Evolutionary conservation across 306 rosid species (phyloP).

Genomic region (Mucuna pruriens): DNA sequence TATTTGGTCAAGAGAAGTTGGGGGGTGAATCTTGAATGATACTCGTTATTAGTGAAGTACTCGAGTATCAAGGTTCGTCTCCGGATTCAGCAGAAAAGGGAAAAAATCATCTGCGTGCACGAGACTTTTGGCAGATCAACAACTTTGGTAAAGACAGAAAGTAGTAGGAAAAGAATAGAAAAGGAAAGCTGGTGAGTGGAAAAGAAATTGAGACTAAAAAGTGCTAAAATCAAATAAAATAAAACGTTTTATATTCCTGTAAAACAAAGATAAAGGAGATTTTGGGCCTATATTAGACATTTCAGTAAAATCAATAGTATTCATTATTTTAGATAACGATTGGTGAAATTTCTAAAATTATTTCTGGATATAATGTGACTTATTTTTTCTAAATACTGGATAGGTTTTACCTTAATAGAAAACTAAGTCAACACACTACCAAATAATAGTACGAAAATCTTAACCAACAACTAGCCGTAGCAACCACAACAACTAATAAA

Average conservation of each 20-base stretch:
- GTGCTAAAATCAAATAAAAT: no score
- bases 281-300: not conserved
- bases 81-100: slow-evolving; percentile 30
- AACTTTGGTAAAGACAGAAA: slow-evolving; percentile 50
- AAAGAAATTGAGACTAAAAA: not conserved
- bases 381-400: not conserved
- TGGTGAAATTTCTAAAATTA: not conserved
- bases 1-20: not conserved
- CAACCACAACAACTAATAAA: not conserved
- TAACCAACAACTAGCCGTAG: not conserved
- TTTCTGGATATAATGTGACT: not conserved
- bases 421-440: not conserved
- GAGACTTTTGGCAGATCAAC: slow-evolving; percentile 42
- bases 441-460: slow-evolving; percentile 1
- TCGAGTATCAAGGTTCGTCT: slow-evolving; percentile 34
- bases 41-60: slow-evolving; percentile 22
- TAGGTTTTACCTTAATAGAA: not conserved
- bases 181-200: slow-evolving; percentile 22
- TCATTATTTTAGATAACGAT: not conserved
- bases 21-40: slow-evolving; percentile 11
- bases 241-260: no score
- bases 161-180: slow-evolving; percentile 16
- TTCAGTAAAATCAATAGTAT: slow-evolving; percentile 10
- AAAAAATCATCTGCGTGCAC: slow-evolving; percentile 38
- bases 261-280: not conserved